Percentiles rank a stretch among this genome's conserved stretches.
Evolutionary conservation across 768 basidiomycete genomes (phyloP).

Genomic region (Amanita pallidorosea): DNA sequence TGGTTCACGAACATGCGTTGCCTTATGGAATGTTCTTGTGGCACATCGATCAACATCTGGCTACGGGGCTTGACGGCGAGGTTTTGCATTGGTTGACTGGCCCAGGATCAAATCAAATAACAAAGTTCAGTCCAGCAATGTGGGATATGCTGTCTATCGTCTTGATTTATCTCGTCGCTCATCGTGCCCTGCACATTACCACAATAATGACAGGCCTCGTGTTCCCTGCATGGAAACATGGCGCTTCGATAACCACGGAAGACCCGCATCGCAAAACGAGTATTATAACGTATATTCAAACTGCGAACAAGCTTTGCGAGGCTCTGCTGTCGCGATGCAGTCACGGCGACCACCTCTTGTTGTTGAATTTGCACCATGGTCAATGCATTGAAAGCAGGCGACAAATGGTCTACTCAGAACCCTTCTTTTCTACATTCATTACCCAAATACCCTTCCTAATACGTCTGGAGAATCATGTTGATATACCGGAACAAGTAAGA

Average conservation of each 20-base stretch:
- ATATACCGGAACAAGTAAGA: conserved; percentile 40
- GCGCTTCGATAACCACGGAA: conserved; percentile 26
- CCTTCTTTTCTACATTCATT: conserved; percentile 55
- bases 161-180: conserved; percentile 51
- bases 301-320: conserved; percentile 54
- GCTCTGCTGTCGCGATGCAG: conserved; percentile 48
- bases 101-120: conserved; percentile 52
- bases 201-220: conserved; percentile 65
- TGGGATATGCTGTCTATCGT: conserved; percentile 62
- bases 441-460: conserved; percentile 60
- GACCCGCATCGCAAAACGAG: conserved; percentile 24
- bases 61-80: conserved; percentile 58
- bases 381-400: conserved; percentile 64
- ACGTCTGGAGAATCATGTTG: conserved; percentile 51
- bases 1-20: conserved; percentile 42
- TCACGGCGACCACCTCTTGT: conserved; percentile 25
- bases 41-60: conserved; percentile 70
- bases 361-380: conserved; percentile 47
- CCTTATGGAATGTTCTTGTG: conserved; percentile 63
- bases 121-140: conserved; percentile 43
- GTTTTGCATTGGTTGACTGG: conserved; percentile 67
- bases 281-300: conserved; percentile 42
- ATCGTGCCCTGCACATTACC: conserved; percentile 60
- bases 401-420: conserved; percentile 53
- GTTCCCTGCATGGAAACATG: conserved; percentile 68